Evolutionary conservation across 306 rosid genomes (phyloP).

Genomic region (Delonix regia): DNA sequence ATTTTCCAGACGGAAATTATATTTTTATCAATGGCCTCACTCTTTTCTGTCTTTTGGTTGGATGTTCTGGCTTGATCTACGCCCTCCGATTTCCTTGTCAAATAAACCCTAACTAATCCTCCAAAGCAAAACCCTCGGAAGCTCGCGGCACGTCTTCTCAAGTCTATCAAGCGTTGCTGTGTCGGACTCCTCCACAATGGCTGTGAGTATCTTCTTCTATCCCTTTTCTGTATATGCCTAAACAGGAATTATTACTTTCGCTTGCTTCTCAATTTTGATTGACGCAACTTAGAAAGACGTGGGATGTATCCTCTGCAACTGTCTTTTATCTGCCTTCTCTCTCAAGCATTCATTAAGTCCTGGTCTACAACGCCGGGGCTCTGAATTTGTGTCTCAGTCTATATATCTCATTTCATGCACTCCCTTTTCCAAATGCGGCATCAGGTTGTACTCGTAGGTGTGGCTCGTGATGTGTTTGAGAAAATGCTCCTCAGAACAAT

Average conservation of each 20-base stretch:
- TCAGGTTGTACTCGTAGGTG: background rate
- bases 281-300: background rate
- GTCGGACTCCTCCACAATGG: background rate
- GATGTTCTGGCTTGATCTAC: background rate
- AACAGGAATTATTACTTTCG: background rate
- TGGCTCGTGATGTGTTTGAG: background rate
- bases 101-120: conserved; percentile 12
- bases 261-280: background rate
- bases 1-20: too few species aligned
- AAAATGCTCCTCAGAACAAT: background rate
- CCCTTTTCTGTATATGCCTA: background rate
- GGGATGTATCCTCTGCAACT: background rate
- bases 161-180: background rate
- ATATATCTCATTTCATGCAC: background rate
- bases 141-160: background rate
- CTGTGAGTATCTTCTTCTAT: conserved; percentile 2
- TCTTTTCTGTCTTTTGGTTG: background rate
- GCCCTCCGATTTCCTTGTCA: background rate
- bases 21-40: too few species aligned
- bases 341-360: too few species aligned
- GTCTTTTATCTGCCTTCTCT: too few species aligned
- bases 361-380: too few species aligned
- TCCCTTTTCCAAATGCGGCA: background rate
- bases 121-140: background rate
- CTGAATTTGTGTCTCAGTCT: background rate